phyloP scores from a whole-genome alignment of 257 asterid genomes.

The Eustoma russellianum region DNA sequence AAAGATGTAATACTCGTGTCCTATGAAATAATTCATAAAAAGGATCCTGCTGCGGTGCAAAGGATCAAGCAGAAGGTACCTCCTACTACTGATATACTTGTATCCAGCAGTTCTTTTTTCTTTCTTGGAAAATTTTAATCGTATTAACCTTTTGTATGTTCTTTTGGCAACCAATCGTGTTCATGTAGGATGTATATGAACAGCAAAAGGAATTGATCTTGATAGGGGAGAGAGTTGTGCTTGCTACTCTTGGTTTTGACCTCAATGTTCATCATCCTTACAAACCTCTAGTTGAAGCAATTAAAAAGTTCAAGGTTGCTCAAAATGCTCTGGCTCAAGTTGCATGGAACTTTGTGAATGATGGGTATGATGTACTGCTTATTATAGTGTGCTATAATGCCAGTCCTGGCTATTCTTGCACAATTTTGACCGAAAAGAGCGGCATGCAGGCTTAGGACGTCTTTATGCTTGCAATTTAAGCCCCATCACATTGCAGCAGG shows the following conservation, averaged over 20 bases:
- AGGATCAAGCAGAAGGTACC: conserved; percentile 76
- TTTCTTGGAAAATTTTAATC: background rate
- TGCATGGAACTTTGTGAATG: conserved; percentile 94
- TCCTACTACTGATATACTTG: background rate
- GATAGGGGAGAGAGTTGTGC: conserved; percentile 78
- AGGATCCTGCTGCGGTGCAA: conserved; percentile 55
- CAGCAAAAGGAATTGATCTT: conserved; percentile 73
- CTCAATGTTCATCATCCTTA: conserved; percentile 74
- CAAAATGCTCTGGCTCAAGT: conserved; percentile 84
- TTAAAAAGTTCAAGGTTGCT: conserved; percentile 70
- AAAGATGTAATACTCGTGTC: conserved; percentile 84
- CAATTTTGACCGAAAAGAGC: conserved; percentile 10
- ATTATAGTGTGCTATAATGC: no score
- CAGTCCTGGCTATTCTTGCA: conserved; percentile 23
- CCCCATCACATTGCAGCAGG: conserved; percentile 99
- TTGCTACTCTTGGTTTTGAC: conserved; percentile 76
- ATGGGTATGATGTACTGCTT: conserved; percentile 62
- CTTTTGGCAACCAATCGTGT: background rate
- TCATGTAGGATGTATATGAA: conserved; percentile 76
- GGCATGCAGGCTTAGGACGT: conserved; percentile 49
- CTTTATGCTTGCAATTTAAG: conserved; percentile 92
- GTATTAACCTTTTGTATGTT: no score
- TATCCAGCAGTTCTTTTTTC: conserved; percentile 6
- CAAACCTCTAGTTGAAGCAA: conserved; percentile 89
- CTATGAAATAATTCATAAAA: conserved; percentile 72